Evolutionary conservation across 2,329 filamentous ascomycete genomes (phyloP).

Genomic region (Laburnicola sp.): DNA sequence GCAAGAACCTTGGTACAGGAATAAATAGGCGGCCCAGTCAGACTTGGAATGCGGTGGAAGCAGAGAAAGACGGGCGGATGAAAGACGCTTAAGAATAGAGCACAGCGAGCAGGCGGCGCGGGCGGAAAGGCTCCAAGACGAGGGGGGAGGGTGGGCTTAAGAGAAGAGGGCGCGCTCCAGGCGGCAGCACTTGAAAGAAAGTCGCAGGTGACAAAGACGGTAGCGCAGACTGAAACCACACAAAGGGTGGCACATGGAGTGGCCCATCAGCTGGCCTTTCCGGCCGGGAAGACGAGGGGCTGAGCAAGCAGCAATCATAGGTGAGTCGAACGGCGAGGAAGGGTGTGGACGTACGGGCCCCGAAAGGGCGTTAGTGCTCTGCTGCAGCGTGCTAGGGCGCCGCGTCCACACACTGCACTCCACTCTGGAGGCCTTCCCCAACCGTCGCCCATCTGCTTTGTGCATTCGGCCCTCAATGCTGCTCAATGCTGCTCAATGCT

Average conservation of each 20-base stretch:
- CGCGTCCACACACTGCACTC: not conserved
- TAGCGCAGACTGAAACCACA: constrained; percentile 9
- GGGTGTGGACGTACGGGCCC: constrained; percentile 5
- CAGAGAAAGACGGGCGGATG: constrained; percentile 1
- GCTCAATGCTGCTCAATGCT: too few species aligned
- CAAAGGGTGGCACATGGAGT: constrained; percentile 3
- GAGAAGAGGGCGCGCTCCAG: constrained; percentile 15
- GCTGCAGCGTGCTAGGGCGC: not conserved
- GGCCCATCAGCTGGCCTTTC: constrained; percentile 6
- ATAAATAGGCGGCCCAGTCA: not conserved
- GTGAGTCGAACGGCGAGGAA: constrained; percentile 8
- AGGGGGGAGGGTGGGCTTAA: constrained; percentile 5
- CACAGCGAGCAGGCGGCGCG: not conserved
- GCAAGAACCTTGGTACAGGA: not conserved
- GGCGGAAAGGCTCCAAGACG: constrained; percentile 3
- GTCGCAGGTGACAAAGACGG: constrained; percentile 5
- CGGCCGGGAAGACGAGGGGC: constrained; percentile 3
- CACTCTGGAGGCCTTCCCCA: constrained; percentile 1
- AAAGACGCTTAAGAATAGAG: not conserved
- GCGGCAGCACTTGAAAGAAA: constrained; percentile 3
- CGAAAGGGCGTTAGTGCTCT: constrained; percentile 2
- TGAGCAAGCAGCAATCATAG: constrained; percentile 3
- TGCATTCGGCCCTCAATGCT: too few species aligned
- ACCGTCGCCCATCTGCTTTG: not conserved
- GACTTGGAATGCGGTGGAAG: not conserved